phyloP scores from a whole-genome alignment of 495 filamentous ascomycete species.

The Pseudotulostoma volvatum region DNA sequence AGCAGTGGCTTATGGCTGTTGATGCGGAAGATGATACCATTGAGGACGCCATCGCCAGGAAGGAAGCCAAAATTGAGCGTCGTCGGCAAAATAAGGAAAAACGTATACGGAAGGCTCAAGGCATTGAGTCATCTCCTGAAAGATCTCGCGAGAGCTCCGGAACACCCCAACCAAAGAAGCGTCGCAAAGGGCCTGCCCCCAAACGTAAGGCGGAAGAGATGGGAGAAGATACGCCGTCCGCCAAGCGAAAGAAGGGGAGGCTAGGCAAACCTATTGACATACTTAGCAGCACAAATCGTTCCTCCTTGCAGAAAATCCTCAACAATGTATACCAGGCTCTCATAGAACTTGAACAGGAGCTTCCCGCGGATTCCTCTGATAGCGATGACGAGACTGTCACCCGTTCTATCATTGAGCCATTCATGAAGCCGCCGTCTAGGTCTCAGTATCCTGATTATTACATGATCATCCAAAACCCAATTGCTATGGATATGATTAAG shows the following conservation, averaged over 20 bases:
- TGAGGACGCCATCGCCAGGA: constrained; percentile 81
- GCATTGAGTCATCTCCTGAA: constrained; percentile 56
- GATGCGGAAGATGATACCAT: constrained; percentile 90
- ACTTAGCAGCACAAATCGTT: constrained; percentile 28
- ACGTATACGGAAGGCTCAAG: constrained; percentile 25
- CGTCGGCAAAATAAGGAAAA: constrained; percentile 61
- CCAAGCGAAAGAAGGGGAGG: constrained; percentile 68
- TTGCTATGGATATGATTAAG: constrained; percentile 83
- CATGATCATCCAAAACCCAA: constrained; percentile 74
- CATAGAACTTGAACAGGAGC: constrained; percentile 55
- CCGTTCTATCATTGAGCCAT: constrained; percentile 81
- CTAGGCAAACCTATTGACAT: constrained; percentile 40
- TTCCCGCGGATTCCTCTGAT: constrained; percentile 42
- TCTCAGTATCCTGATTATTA: constrained; percentile 86
- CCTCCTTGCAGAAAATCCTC: constrained; percentile 55
- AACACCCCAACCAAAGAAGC: constrained; percentile 47
- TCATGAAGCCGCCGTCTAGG: constrained; percentile 80
- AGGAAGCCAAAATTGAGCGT: constrained; percentile 65
- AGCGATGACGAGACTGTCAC: constrained; percentile 41
- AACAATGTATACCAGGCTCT: constrained; percentile 59
- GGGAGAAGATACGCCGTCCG: constrained; percentile 57
- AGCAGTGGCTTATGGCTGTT: constrained; percentile 87
- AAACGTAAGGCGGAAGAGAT: constrained; percentile 79
- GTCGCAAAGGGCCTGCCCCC: constrained; percentile 58
- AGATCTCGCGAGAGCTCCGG: constrained; percentile 69